Base-by-base conservation (phyloP, 2,329 filamentous ascomycete species). In the Fusarium miscanthi region DNA sequence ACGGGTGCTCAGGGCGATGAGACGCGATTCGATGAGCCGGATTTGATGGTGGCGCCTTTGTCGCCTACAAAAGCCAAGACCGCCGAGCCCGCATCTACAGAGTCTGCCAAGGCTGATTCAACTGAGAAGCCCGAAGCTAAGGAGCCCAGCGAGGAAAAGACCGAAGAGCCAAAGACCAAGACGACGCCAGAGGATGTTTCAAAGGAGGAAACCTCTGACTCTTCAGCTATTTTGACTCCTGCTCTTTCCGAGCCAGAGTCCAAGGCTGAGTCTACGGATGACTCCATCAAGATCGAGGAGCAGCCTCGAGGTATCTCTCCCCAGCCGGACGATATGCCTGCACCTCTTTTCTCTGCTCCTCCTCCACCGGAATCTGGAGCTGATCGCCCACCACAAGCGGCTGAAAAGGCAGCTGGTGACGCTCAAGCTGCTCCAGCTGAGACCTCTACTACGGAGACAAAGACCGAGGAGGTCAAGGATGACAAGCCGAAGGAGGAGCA, bases 301-400 rank as follows among this genome's bases (percentile, higher is more conserved):
- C 70, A 75, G 27, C 38, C 66, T 31, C 75, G 75, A 48, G 79
- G 76, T 41, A 77, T 87, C 54, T 85, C 87, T 25, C 85, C 89
- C n/a, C 87, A 90, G 59, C 84, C 90, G 17, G 91, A 92, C 74
- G 91, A 93, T 74, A 90, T 88, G 49, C 92, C 92, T 14, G 89
- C 91, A 5, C 91, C 92, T 40, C 83, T 94, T 6, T 83, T 83
- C 61, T 83, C 82, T 16, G 77, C 77, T 16, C 76, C 78, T 10
- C 66, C 76, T 25, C 66, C 79, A 4, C 76, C 79, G 7, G 78
- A 80, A 31, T 72, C 79, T 27, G 77, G 77, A 14, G 71, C 69
- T 13, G 74, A 78, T 38, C 65, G 73, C 27, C 77, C 69, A 14
- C 75, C 74, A 21, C 73, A 74, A 46, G 74, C 40, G 17, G 57